These are phyloP conservation scores for Rhizopogon roseolus DNA, from an alignment of 768 basidiomycete genomes.

Conservation along the genomic window DNA sequence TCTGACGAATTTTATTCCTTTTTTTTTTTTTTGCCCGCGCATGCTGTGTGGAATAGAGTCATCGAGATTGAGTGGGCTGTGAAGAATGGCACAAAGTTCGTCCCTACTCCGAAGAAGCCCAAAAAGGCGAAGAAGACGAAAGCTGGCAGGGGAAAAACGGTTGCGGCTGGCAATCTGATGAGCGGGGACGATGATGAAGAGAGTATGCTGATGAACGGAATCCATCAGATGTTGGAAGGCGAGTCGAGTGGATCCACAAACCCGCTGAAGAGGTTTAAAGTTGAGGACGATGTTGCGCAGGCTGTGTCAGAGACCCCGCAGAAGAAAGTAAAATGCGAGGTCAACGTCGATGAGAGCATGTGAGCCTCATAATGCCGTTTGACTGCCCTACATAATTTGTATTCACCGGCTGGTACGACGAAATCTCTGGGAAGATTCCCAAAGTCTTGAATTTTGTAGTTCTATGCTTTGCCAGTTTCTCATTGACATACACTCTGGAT, in stretches of 20 bases:
- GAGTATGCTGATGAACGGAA: not conserved
- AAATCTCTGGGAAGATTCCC: no score
- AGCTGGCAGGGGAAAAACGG: constrained; percentile 11
- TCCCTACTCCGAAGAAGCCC: constrained; percentile 48
- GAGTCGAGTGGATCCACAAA: not conserved
- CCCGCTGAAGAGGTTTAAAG: constrained; percentile 5
- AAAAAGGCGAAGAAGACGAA: constrained; percentile 32
- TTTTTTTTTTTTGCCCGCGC: constrained; percentile 7
- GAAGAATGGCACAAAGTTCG: constrained; percentile 54
- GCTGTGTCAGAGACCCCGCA: constrained; percentile 16
- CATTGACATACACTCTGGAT: no score
- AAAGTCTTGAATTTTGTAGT: no score
- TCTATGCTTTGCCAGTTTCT: no score
- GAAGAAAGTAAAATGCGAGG: constrained; percentile 21
- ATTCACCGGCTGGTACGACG: not conserved
- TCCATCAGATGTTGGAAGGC: constrained; percentile 1
- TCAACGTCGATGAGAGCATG: constrained; percentile 6
- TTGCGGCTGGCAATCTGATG: constrained; percentile 9
- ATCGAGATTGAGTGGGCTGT: constrained; percentile 80
- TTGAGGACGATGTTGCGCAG: constrained; percentile 27
- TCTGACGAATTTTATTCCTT: constrained; percentile 39
- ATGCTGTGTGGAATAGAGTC: constrained; percentile 43
- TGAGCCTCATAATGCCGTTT: not conserved
- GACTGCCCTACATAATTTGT: not conserved
- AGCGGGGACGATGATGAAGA: constrained; percentile 1